Evolutionary conservation across 352 stramenopile genomes (phyloP).

Genomic region (Phytophthora syringae): DNA sequence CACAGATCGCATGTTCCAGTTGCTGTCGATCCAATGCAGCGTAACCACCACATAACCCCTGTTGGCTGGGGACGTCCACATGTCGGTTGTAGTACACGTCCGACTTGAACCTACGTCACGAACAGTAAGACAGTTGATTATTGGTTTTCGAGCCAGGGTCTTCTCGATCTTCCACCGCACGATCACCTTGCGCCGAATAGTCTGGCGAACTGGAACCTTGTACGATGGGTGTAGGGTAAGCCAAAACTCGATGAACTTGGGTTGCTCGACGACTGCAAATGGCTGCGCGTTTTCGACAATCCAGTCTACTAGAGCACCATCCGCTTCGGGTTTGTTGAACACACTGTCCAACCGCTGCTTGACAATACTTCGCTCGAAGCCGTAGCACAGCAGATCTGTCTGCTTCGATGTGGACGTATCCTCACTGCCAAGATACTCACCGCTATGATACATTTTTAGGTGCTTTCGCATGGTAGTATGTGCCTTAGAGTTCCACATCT

Average conservation of each 20-base stretch:
- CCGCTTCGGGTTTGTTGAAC: constrained; percentile 5
- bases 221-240: background rate
- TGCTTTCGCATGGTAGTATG: constrained; percentile 12
- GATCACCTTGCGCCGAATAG: constrained; percentile 6
- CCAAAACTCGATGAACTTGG: constrained; percentile 11
- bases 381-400: constrained; percentile 8
- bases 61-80: constrained; percentile 35
- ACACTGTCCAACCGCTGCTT: constrained; percentile 4
- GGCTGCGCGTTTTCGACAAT: constrained; percentile 6
- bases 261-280: constrained; percentile 14
- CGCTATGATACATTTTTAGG: constrained; percentile 3
- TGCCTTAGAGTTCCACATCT: constrained; percentile 10
- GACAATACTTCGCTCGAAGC: background rate
- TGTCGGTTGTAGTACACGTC: constrained; percentile 18
- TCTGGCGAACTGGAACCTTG: constrained; percentile 3
- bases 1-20: constrained; percentile 10
- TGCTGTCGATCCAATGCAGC: constrained; percentile 24
- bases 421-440: background rate
- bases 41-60: constrained; percentile 31
- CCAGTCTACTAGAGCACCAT: constrained; percentile 7
- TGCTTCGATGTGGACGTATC: background rate
- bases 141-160: too few relatives aligned
- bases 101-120: background rate
- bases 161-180: constrained; percentile 11
- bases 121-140: too few relatives aligned